Conservation (phyloP, 805 yeast genomes). For the Candida sanyiensis region DNA sequence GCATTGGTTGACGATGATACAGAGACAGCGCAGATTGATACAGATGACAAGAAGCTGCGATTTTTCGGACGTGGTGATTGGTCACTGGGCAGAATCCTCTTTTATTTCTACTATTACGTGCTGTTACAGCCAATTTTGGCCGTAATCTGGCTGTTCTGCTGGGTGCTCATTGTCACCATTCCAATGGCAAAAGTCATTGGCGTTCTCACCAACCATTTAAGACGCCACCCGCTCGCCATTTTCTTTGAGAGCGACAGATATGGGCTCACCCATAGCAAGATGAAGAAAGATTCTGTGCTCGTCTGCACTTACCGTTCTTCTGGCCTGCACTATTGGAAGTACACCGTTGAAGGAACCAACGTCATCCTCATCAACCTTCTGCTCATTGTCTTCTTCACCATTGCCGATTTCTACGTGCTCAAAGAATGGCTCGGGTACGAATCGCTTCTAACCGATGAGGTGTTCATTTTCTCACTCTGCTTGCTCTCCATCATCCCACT, state of each 20-base stretch:
- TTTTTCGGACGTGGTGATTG: constrained; percentile 90
- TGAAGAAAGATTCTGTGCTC: constrained; percentile 45
- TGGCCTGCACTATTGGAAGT: constrained; percentile 91
- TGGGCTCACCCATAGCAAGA: constrained; percentile 18
- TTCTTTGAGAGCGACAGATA: constrained; percentile 55
- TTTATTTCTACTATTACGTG: constrained; percentile 64
- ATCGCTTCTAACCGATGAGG: constrained; percentile 44
- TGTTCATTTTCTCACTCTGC: constrained; percentile 67
- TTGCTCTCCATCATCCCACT: constrained; percentile 83
- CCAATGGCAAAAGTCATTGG: constrained; percentile 85
- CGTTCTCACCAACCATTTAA: constrained; percentile 66
- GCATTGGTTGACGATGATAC: neutral
- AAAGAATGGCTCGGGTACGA: constrained; percentile 37
- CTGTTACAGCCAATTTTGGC: constrained; percentile 63
- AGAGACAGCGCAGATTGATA: constrained; percentile 6
- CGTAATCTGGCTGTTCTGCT: constrained; percentile 52
- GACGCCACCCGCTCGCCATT: constrained; percentile 89
- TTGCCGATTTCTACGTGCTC: constrained; percentile 66
- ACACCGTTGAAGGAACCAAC: constrained; percentile 94
- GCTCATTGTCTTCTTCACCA: constrained; percentile 74
- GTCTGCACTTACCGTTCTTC: constrained; percentile 89
- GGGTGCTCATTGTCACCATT: constrained; percentile 83
- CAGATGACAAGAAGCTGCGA: constrained; percentile 38
- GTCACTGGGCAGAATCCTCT: constrained; percentile 76
- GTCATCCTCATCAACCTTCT: constrained; percentile 84